A percentile compares a stretch with the other conserved stretches of the same genome.
phyloP scores from a whole-genome alignment of 1,139 yeast genomes.

The Saccharomycopsis phalli region DNA sequence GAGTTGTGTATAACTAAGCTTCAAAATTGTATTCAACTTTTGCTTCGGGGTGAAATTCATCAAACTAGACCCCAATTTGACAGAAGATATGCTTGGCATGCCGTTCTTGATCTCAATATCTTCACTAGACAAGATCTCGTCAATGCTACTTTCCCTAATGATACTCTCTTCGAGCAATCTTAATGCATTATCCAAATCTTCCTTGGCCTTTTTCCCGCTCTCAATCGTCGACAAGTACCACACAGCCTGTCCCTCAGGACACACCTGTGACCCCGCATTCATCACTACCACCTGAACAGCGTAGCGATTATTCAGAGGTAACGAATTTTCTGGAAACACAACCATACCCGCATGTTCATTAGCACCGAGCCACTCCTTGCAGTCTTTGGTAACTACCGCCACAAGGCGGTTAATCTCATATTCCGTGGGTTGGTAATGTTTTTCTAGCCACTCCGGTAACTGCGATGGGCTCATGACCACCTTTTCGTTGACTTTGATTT shows the following conservation, averaged over 20 bases:
- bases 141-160: constrained; percentile 62
- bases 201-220: constrained; percentile 59
- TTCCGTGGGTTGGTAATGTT: constrained; percentile 25
- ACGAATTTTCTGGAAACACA: constrained; percentile 86
- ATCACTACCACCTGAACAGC: constrained; percentile 83
- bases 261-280: constrained; percentile 85
- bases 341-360: constrained; percentile 80
- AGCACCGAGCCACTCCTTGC: constrained; percentile 86
- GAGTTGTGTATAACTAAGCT: constrained; percentile 71
- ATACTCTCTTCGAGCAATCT: constrained; percentile 71
- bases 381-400: constrained; percentile 77
- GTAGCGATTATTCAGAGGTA: constrained; percentile 53
- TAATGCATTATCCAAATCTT: constrained; percentile 73
- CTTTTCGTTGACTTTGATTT: constrained; percentile 67
- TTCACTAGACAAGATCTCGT: constrained; percentile 50
- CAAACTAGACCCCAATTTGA: constrained; percentile 76
- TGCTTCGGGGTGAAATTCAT: constrained; percentile 78
- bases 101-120: constrained; percentile 49
- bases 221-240: constrained; percentile 86
- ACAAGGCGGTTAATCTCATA: constrained; percentile 63
- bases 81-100: constrained; percentile 33
- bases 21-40: constrained; percentile 66
- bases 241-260: constrained; percentile 79
- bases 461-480: constrained; percentile 67
- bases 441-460: constrained; percentile 36